Conservation (phyloP, 495 filamentous ascomycete genomes). For the Tetracladium marchalianum region DNA sequence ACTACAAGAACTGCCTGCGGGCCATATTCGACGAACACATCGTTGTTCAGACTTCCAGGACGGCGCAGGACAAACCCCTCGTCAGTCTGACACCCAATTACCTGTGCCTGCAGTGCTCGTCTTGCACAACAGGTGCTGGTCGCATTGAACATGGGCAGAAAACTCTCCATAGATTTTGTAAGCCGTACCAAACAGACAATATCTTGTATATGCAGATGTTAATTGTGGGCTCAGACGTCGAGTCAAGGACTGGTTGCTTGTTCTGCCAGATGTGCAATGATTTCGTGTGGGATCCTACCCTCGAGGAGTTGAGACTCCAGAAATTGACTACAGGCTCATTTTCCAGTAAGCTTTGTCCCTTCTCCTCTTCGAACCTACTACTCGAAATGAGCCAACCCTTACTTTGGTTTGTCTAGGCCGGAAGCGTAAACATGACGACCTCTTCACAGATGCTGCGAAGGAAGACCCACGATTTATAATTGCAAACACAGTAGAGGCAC, state of each 20-base stretch:
- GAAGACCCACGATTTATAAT: conserved; percentile 52
- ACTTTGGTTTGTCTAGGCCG: conserved; percentile 20
- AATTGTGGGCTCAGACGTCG: conserved; percentile 51
- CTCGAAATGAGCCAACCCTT: conserved; percentile 1
- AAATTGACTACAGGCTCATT: conserved; percentile 46
- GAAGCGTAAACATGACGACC: conserved; percentile 53
- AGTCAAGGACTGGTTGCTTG: conserved; percentile 64
- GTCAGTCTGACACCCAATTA: conserved; percentile 50
- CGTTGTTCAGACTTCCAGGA: conserved; percentile 39
- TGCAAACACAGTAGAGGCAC: conserved; percentile 47
- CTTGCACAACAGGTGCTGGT: conserved; percentile 44
- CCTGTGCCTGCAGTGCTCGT: conserved; percentile 61
- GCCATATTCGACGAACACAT: conserved; percentile 39
- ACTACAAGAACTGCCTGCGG: conserved; percentile 42
- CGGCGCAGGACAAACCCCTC: conserved; percentile 29
- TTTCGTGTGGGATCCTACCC: conserved; percentile 75
- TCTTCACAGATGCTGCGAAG: conserved; percentile 40
- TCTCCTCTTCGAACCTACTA: not conserved
- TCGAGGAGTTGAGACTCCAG: conserved; percentile 59
- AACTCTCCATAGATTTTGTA: conserved; percentile 58
- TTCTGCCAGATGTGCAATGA: conserved; percentile 81
- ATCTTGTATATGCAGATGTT: not conserved
- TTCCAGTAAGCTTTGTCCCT: conserved; percentile 22
- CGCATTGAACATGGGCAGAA: conserved; percentile 44
- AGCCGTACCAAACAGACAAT: not conserved